Base-by-base conservation (phyloP, 148 eudicot genomes). In the Pouteria glomerata region DNA sequence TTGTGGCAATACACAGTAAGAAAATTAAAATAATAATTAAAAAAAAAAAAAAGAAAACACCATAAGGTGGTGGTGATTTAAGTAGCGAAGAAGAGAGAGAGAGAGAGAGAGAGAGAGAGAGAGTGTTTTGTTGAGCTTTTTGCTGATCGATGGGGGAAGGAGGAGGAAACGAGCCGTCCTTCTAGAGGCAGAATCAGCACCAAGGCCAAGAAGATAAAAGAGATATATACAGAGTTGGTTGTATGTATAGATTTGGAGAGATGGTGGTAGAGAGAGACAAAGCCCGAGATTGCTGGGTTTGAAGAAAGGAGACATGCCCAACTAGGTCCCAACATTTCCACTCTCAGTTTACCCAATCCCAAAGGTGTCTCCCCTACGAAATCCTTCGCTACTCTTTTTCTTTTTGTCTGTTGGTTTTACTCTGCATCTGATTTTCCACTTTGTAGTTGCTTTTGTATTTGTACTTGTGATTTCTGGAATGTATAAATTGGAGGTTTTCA, bases 261-360 rank as follows among this genome's bases (percentile, higher is more conserved):
- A 21, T 44, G 60, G 59, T 57, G 63, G 13, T 15, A 74, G 66
- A 57, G 66, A 62, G 78, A 56, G 48, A 51, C 31, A 37, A 55
- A 60, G 69, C 35, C 57, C 58, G 35, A 16, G 42, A n/a, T 63
- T 57, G 26, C 57, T 79, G 77, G 59, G 76, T 67, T 71, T 74
- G 72, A 42, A 74, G 69, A 69, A 41, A 69, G 74, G 74, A 62
- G 78, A 71, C 78, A 84, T 80, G 70, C 75, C 70, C 71, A 47
- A 56, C 61, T 79, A 63, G 67, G 19, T 31, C 21, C 76, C 66
- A 31, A 56, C 66, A 63, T 75, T 80, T 80, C 73, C 42, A 42
- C 44, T 72, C 72, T n/a, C n/a, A n/a, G n/a, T 57, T 76, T 71
- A 69, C 69, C 69, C 50, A 71, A 66, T 70, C 50, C 35, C 45